Evolutionary conservation across 2,329 filamentous ascomycete genomes (phyloP).

Genomic region (Fusarium pseudocircinatum): DNA sequence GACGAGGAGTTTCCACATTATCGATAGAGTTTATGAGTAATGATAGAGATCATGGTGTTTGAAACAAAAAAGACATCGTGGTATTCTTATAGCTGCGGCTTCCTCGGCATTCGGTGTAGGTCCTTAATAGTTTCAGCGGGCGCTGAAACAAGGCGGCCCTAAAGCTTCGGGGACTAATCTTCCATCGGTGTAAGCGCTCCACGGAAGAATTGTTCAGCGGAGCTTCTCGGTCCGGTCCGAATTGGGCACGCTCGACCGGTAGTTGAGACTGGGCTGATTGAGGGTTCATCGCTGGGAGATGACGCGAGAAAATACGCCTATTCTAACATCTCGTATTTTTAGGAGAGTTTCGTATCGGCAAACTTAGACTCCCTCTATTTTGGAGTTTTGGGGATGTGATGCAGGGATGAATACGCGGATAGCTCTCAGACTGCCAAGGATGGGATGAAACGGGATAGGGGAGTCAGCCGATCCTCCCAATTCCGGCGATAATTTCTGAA

Average conservation of each 20-base stretch:
- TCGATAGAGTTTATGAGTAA: background rate
- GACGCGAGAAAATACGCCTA: background rate
- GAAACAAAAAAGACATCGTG: background rate
- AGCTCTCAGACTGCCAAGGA: background rate
- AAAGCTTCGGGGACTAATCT: background rate
- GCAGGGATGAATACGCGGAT: background rate
- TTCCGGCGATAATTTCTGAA: background rate
- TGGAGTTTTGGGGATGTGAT: background rate
- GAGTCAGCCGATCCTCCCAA: background rate
- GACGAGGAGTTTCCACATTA: slow-evolving; percentile 35
- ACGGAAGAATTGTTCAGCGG: slow-evolving; percentile 25
- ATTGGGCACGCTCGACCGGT: background rate
- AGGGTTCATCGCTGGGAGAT: background rate
- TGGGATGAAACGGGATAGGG: background rate
- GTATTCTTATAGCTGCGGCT: background rate
- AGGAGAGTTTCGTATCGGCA: background rate
- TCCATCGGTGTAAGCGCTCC: slow-evolving; percentile 19
- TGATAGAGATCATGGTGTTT: background rate
- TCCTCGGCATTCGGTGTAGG: background rate
- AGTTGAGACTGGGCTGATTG: background rate
- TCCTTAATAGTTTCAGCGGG: slow-evolving; percentile 27
- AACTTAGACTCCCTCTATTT: background rate
- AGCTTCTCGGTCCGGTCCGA: slow-evolving; percentile 9
- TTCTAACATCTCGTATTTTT: background rate
- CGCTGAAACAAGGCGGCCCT: background rate